phyloP scores from a whole-genome alignment of 176 grass and related monocot species.

The Cenchrus fungigraminus region DNA sequence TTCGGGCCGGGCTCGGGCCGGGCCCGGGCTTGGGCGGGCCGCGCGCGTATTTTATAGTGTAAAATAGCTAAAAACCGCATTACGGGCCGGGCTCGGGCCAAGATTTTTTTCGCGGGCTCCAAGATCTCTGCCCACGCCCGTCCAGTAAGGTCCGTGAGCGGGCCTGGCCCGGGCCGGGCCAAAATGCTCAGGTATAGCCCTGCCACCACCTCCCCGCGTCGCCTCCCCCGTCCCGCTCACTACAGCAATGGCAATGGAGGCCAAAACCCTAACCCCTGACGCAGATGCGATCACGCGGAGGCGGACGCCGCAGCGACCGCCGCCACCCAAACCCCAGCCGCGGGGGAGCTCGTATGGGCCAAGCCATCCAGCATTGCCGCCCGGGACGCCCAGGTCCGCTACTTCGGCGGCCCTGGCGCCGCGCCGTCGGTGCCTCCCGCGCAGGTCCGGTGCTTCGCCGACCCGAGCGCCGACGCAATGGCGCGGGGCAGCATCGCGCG shows the following conservation, averaged over 20 bases:
- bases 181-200: too few relatives aligned
- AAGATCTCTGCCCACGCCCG: too few relatives aligned
- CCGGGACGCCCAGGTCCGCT: conserved; percentile 8
- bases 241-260: not conserved
- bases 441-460: conserved; percentile 37
- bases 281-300: not conserved
- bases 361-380: conserved; percentile 35
- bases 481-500: conserved; percentile 13
- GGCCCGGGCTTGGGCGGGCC: too few relatives aligned
- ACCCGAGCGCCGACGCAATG: conserved; percentile 35
- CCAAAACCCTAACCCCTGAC: conserved; percentile 25
- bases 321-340: conserved; percentile 38
- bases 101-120: too few relatives aligned
- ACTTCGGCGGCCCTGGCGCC: conserved; percentile 7
- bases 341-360: conserved; percentile 74
- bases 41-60: too few relatives aligned
- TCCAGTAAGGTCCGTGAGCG: too few relatives aligned
- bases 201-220: too few relatives aligned
- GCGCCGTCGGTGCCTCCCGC: conserved; percentile 2
- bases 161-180: too few relatives aligned
- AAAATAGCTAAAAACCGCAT: too few relatives aligned
- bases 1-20: too few relatives aligned
- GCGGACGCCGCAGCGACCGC: not conserved
- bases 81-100: too few relatives aligned
- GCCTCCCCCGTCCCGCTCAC: not conserved